Base-by-base conservation (phyloP, 2,329 filamentous ascomycete genomes). In the Capronia americana region DNA sequence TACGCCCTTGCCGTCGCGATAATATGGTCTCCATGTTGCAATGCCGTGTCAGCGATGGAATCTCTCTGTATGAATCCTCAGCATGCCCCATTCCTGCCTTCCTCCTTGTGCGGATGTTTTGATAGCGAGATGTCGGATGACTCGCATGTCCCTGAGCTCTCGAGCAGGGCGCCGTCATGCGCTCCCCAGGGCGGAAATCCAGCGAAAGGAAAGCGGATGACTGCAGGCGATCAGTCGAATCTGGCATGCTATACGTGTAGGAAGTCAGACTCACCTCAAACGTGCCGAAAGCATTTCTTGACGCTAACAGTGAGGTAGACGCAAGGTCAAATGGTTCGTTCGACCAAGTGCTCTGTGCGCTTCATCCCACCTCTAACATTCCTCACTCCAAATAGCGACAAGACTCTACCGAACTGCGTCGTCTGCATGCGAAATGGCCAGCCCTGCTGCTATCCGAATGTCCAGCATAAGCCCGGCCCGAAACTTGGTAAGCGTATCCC, bases 251-350 rank as follows among this genome's bases (percentile, higher is more conserved):
- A 61, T 46, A 26, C 28, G 23, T 61, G 59, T 48, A 53, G 59
- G 38, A 61, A 48, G 59, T 61, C 23, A 48, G 30, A 28, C 46
- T 12, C 44, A 14, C 20, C 26, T n/a, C n/a, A 12, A 11, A 32
- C 26, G 12, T 23, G 53, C n/a, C 2, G 8, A 30, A 23, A 14
- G 8, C 12, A 23, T n/a, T 17, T 17, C 38, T n/a, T 8, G 17
- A 34, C 30, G 44, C 57, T 61, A 46, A 61, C 30, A n/a, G 3
- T 61, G 11, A 61, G 17, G 34, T 17, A 61, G 59, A 23, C 59
- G 59, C 28, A 61, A 61, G n/a, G 59, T 61, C 59, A 61, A 61
- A 28, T 61, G 59, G 59, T 61, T 51, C 10, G 59, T 61, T 23
- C 14, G n/a, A 46, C 12, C 46, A 44, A 28, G 23, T 44, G 17